Percentiles rank a stretch among this genome's conserved stretches.
Evolutionary conservation across 345 rosid genomes (phyloP).

Genomic region (Zanthoxylum bungeanum): DNA sequence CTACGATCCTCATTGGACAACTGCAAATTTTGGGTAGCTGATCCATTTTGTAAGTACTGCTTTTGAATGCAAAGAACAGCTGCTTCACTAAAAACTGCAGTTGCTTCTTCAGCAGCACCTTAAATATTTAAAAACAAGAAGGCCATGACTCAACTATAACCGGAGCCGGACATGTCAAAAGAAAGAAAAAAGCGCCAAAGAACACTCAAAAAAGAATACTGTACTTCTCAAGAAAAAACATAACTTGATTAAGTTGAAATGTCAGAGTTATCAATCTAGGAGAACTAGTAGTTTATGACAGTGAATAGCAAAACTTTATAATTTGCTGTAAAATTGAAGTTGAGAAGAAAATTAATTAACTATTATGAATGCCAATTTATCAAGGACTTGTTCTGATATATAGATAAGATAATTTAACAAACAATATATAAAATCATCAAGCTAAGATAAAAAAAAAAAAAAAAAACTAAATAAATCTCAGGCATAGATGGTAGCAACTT

Average conservation of each 20-base stretch:
- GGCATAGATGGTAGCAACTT: background rate
- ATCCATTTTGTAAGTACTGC: conserved; percentile 56
- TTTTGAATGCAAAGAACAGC: conserved; percentile 85
- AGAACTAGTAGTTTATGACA: background rate
- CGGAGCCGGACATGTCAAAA: background rate
- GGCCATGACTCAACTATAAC: background rate
- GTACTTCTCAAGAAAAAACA: background rate
- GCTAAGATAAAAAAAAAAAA: background rate
- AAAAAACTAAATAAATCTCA: background rate
- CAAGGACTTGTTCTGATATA: background rate
- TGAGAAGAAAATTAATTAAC: conserved; percentile 3
- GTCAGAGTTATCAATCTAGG: background rate
- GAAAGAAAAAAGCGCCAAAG: background rate
- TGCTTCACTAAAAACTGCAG: conserved; percentile 80
- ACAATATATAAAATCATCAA: background rate
- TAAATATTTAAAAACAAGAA: conserved; percentile 7
- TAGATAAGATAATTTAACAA: background rate
- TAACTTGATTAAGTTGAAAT: background rate
- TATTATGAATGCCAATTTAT: background rate
- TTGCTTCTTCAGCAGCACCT: conserved; percentile 96
- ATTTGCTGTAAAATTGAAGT: background rate
- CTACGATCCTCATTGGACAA: conserved; percentile 56
- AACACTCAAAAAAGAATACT: background rate
- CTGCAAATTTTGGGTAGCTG: conserved; percentile 40
- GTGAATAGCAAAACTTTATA: background rate